Conservation (phyloP, 768 basidiomycete genomes). For the Leccinellum luteum region DNA sequence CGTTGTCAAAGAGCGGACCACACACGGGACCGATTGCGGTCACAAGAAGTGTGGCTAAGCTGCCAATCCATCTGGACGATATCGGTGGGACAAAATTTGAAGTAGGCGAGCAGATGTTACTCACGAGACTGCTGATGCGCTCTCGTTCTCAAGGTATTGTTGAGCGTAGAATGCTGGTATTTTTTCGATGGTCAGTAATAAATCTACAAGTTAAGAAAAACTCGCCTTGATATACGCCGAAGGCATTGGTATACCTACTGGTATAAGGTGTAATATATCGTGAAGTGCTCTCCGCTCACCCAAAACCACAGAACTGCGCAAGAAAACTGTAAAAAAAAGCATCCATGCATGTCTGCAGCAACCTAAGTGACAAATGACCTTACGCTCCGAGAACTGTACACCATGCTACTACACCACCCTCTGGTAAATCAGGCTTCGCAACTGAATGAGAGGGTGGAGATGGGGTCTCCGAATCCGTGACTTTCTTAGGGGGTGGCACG, state of each 20-base stretch:
- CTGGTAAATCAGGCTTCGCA: slow-evolving; percentile 5
- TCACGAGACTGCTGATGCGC: slow-evolving; percentile 14
- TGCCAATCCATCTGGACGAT: slow-evolving; percentile 27
- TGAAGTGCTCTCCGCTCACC: slow-evolving; percentile 6
- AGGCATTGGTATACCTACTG: slow-evolving; percentile 18
- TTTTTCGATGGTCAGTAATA: not conserved
- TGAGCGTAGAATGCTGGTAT: slow-evolving; percentile 22
- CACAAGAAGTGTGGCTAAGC: slow-evolving; percentile 17
- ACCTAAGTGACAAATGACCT: not conserved
- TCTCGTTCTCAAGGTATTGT: slow-evolving; percentile 20
- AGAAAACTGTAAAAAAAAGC: slow-evolving; percentile 20
- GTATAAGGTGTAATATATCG: not conserved
- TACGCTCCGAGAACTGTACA: slow-evolving; percentile 28
- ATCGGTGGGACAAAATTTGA: not conserved
- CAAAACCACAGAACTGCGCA: slow-evolving; percentile 25
- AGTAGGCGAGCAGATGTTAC: not conserved
- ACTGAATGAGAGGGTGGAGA: not conserved
- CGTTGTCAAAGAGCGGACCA: slow-evolving; percentile 25
- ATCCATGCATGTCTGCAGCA: not conserved
- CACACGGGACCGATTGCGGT: slow-evolving; percentile 22
- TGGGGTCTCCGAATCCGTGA: not conserved
- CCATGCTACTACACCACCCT: slow-evolving; percentile 22
- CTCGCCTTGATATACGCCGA: slow-evolving; percentile 30
- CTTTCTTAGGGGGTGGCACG: not conserved
- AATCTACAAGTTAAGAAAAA: not conserved